Evolutionary conservation across 345 rosid genomes (phyloP), one percentile per base, ranked within the genome.

Genomic region (Aegle marmelos): DNA sequence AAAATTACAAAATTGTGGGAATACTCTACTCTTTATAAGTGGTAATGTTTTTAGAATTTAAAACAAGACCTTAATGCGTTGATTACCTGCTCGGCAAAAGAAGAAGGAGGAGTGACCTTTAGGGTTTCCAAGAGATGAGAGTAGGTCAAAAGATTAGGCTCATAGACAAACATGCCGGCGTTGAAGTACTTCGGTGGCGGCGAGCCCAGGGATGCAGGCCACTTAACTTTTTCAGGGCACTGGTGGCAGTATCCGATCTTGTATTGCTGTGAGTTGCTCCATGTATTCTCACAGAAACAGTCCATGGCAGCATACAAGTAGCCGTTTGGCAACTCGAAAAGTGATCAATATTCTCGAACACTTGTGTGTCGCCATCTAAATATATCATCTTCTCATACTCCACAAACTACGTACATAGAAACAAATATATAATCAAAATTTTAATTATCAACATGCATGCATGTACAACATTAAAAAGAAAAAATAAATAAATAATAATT

Each of bases 301-400:
- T 91, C 93, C 84, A 82, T 91, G 8, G 83, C 93, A 0, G 89
- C 89, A n/a, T 89, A 89, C 63, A 91, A 88, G 34, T 83, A 80
- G 13, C 94, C 91, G 30, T 72, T 78, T 5, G 81, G 78, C 16
- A 67, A 27, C 9, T 90, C 92, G 36, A 91, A 91, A 6, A 91
- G 87, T 90, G 91, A 80, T 91, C 95, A 9, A 91, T 85, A 70
- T 85, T 90, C 4, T 77, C 86, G 10, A 83, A 90, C 5, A 91
- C 95, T 88, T 91, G 91, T 34, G 90, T 88, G 39, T 91, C 93
- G 1, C 93, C 93, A 48, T 91, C 95, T 65, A 90, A 73, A 39
- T 91, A 91, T 68, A 90, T 76, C 92, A 90, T 89, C 89, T 83
- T 90, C 45, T 80, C 89, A 63, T 89, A 87, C 78, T 91, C 91